A percentile compares a stretch with the other conserved stretches of the same genome.
phyloP scores from a whole-genome alignment of 225 moss, liverwort and hornwort genomes.

The Marchantia polymorpha region DNA sequence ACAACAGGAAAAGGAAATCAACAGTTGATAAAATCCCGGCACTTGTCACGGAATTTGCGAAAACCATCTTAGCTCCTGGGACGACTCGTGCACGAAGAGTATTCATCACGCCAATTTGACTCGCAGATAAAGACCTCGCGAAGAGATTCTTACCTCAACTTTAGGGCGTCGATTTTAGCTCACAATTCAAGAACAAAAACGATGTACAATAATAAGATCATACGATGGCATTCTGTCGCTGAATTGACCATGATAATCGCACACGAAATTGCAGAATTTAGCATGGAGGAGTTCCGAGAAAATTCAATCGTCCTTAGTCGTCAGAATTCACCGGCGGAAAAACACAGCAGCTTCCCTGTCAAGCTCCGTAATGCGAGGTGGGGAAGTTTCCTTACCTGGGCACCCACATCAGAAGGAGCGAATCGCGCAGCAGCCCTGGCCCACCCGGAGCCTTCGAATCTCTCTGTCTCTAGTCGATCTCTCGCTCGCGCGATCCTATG shows the following conservation, averaged over 20 bases:
- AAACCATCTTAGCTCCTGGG: background rate
- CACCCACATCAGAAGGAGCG: background rate
- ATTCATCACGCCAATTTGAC: background rate
- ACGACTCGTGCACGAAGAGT: background rate
- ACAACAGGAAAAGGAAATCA: background rate
- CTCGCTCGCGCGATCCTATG: background rate
- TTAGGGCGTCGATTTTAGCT: background rate
- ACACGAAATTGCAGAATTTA: background rate
- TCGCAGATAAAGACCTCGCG: background rate
- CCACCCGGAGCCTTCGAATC: background rate
- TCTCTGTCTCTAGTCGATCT: background rate
- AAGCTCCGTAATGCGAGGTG: background rate
- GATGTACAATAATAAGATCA: background rate
- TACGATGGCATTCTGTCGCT: background rate
- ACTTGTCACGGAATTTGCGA: background rate
- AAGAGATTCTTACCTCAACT: background rate
- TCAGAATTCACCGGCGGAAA: no score
- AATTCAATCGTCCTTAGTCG: background rate
- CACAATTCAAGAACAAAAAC: background rate
- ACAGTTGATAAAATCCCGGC: constrained; percentile 2
- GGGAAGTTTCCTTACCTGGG: background rate
- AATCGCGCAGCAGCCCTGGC: background rate
- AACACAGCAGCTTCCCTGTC: background rate
- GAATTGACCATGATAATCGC: background rate
- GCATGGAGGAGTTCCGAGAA: background rate